Evolutionary conservation across 768 basidiomycete species (phyloP).

Genomic region (Xerocomus brunneocitrinus): DNA sequence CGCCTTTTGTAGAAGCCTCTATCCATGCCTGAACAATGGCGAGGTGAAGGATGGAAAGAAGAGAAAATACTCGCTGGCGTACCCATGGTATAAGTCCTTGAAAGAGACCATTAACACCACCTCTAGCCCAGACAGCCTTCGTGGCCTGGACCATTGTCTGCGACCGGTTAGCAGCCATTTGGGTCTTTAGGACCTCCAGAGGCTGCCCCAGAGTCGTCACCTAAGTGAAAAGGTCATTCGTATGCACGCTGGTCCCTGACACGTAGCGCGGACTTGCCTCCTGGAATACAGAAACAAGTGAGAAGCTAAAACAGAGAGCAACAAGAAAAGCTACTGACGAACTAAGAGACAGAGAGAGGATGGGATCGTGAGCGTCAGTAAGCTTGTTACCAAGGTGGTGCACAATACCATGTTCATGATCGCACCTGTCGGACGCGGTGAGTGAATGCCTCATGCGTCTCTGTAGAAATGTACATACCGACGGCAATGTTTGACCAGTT

Average conservation of each 20-base stretch:
- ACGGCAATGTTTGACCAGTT: constrained; percentile 96
- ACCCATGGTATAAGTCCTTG: constrained; percentile 99
- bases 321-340: constrained; percentile 34
- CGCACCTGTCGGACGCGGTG: constrained; percentile 51
- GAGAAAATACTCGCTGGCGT: constrained; percentile 23
- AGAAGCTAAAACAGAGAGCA: constrained; percentile 3
- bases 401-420: constrained; percentile 95
- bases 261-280: constrained; percentile 54
- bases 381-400: constrained; percentile 29
- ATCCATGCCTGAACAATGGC: constrained; percentile 80
- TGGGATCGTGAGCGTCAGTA: constrained; percentile 7
- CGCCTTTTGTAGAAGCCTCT: constrained; percentile 98
- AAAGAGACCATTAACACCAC: constrained; percentile 87
- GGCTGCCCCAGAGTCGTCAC: constrained; percentile 99
- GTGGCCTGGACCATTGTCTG: constrained; percentile 88
- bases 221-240: constrained; percentile 35
- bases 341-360: constrained; percentile 30
- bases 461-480: constrained; percentile 48
- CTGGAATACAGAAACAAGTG: constrained; percentile 35
- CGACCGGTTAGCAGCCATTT: constrained; percentile 96
- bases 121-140: constrained; percentile 84
- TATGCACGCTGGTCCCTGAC: background rate
- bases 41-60: background rate
- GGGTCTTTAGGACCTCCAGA: constrained; percentile 96
- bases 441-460: constrained; percentile 11